Percentiles rank a stretch among this genome's conserved stretches.
Evolutionary conservation across 2,329 filamentous ascomycete genomes (phyloP).

Genomic region (Pseudocercospora cruenta): DNA sequence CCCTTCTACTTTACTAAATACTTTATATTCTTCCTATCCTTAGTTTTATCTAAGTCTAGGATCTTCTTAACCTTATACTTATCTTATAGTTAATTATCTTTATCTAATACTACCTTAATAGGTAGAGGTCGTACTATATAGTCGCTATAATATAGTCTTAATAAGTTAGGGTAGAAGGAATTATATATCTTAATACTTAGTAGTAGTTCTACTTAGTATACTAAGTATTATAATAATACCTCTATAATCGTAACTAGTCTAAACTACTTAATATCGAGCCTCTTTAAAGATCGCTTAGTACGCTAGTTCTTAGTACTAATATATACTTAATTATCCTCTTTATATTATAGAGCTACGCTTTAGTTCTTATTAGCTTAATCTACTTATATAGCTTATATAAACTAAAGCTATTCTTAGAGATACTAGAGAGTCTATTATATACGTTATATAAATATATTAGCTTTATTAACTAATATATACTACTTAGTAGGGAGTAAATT

Average conservation of each 20-base stretch:
- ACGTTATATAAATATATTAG: too few species aligned
- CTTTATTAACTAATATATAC: not conserved
- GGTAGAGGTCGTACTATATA: too few species aligned
- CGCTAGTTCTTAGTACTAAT: conserved; percentile 6
- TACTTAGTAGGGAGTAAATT: not conserved
- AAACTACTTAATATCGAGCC: not conserved
- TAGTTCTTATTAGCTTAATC: not conserved
- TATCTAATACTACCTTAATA: too few species aligned
- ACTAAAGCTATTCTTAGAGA: not conserved
- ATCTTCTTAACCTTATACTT: not conserved
- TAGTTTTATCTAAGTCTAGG: not conserved
- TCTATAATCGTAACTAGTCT: not conserved
- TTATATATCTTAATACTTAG: not conserved
- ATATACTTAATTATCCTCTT: not conserved
- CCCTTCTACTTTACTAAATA: not conserved
- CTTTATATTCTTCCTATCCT: not conserved
- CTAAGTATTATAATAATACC: not conserved
- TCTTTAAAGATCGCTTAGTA: not conserved
- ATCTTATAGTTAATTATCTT: too few species aligned
- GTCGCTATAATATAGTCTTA: not conserved
- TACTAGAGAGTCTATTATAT: too few species aligned
- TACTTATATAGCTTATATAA: not conserved
- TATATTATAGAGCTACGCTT: not conserved
- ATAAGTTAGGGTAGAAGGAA: not conserved
- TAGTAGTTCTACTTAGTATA: not conserved